Evolutionary conservation across 495 filamentous ascomycete genomes (phyloP).

Genomic region (Neurospora sublineolata): DNA sequence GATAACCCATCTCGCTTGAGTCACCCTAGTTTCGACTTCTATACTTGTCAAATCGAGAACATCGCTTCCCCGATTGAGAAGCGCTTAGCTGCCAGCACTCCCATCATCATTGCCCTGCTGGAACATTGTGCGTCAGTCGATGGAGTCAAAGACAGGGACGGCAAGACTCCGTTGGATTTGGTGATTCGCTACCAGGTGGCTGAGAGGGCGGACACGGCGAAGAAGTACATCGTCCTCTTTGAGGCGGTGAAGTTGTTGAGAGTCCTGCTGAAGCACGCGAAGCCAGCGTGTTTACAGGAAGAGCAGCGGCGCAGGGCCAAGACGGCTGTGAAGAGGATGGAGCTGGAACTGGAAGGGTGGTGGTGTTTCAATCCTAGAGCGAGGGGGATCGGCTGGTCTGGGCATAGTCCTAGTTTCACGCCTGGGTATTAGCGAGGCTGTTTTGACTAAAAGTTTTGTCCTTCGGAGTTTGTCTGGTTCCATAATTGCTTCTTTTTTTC

Average conservation of each 20-base stretch:
- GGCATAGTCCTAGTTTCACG: background rate
- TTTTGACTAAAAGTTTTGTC: background rate
- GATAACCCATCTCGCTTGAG: background rate
- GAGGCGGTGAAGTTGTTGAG: background rate
- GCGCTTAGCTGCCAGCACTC: background rate
- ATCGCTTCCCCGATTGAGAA: background rate
- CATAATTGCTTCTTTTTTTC: background rate
- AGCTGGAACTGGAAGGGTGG: background rate
- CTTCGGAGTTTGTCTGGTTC: background rate
- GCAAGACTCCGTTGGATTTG: background rate
- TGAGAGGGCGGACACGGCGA: background rate
- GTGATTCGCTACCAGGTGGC: background rate
- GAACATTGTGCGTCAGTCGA: background rate
- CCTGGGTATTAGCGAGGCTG: background rate
- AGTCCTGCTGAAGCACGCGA: background rate
- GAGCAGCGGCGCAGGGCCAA: background rate
- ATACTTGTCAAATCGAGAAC: background rate
- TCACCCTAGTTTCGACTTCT: background rate
- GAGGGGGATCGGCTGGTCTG: background rate
- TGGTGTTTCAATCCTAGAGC: background rate
- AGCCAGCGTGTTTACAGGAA: background rate
- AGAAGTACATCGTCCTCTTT: background rate
- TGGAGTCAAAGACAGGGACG: background rate
- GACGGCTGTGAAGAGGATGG: background rate
- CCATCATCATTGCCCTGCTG: background rate